phyloP scores from a whole-genome alignment of 2,329 filamentous ascomycete species.

The Penicillium sp. region DNA sequence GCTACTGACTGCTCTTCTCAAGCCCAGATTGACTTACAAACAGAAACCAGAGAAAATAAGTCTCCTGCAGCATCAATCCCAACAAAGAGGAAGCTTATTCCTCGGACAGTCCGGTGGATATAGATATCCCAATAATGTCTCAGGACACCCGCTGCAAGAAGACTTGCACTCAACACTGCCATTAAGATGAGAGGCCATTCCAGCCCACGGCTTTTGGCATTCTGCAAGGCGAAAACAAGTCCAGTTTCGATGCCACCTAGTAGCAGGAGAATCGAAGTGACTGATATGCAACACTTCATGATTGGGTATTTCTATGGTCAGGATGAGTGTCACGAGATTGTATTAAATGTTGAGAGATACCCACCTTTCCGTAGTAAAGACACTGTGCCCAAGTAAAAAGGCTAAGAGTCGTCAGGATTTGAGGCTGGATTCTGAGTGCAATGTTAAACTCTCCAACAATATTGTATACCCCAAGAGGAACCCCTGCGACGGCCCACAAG shows the following conservation, averaged over 20 bases:
- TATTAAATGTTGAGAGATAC: background rate
- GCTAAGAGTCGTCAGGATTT: conserved; percentile 55
- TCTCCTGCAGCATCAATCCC: conserved; percentile 68
- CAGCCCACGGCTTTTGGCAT: conserved; percentile 45
- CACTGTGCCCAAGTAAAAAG: conserved; percentile 57
- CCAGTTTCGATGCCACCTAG: conserved; percentile 61
- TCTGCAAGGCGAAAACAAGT: conserved; percentile 58
- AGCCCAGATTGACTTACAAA: conserved; percentile 40
- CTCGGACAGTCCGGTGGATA: conserved; percentile 62
- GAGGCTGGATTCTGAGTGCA: conserved; percentile 55
- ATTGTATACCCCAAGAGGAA: conserved; percentile 64
- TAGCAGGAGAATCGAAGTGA: conserved; percentile 52
- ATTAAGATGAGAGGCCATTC: conserved; percentile 66
- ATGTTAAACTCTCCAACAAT: conserved; percentile 56
- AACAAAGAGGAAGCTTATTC: conserved; percentile 71
- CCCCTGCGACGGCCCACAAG: conserved; percentile 64
- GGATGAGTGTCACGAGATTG: background rate
- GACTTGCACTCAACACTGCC: conserved; percentile 62
- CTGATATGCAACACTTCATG: conserved; percentile 49
- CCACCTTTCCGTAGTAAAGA: conserved; percentile 52
- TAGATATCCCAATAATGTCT: conserved; percentile 71
- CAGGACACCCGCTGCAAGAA: conserved; percentile 65
- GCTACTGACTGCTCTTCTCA: background rate
- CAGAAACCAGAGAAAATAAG: conserved; percentile 63
- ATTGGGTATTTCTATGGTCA: conserved; percentile 53